Percentiles rank a stretch among this genome's conserved stretches.
These are phyloP conservation scores for Phaeolepiota aurea DNA, from an alignment of 768 basidiomycete genomes.

Conservation along the genomic window DNA sequence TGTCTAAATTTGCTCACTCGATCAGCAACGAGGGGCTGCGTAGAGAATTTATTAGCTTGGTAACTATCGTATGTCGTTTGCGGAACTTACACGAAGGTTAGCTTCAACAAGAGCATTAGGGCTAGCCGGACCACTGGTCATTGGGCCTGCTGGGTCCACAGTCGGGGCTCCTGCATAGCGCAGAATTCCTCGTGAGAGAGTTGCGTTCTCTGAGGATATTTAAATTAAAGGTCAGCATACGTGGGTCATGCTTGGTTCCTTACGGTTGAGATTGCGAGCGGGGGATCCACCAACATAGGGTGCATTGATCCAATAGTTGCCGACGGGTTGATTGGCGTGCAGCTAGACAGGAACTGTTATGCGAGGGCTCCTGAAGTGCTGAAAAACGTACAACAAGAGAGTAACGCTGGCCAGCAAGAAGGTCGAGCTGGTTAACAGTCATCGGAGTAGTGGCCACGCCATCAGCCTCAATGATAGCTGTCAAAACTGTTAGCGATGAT, in stretches of 20 bases:
- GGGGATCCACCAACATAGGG: conserved; percentile 16
- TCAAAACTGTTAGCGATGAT: not conserved
- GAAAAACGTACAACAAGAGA: conserved; percentile 16
- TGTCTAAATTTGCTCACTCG: not conserved
- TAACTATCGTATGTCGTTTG: not conserved
- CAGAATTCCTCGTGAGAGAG: conserved; percentile 18
- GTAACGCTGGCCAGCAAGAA: conserved; percentile 40
- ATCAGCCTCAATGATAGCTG: conserved; percentile 26
- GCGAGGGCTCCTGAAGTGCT: not conserved
- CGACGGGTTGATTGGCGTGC: conserved; percentile 27
- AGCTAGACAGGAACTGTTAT: conserved; percentile 10
- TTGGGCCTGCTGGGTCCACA: conserved; percentile 20
- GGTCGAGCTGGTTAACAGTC: conserved; percentile 23
- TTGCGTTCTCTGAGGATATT: conserved; percentile 18
- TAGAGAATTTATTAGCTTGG: not conserved
- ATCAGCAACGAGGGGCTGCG: conserved; percentile 9
- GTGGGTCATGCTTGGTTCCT: no score
- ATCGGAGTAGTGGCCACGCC: conserved; percentile 16
- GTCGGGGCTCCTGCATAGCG: conserved; percentile 25
- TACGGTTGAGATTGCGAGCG: conserved; percentile 13
- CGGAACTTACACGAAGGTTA: conserved; percentile 5
- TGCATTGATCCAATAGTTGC: conserved; percentile 32
- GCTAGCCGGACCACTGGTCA: conserved; percentile 10
- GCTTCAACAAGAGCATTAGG: conserved; percentile 1
- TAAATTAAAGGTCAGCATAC: not conserved